Conservation (phyloP, 306 rosid genomes). For the Castanea sativa region DNA sequence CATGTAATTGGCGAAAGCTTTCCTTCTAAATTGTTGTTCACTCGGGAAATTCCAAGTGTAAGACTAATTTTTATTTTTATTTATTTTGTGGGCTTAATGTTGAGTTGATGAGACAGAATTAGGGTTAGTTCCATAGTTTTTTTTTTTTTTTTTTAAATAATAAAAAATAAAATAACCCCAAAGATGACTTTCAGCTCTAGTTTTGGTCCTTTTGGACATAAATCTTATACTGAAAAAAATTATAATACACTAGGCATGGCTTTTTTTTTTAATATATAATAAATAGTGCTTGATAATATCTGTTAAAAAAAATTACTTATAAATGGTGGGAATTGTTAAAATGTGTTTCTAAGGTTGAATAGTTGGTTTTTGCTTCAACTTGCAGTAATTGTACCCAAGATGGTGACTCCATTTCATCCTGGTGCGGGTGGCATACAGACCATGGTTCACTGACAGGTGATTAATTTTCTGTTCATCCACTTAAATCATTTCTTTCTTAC, state of each 20-base stretch:
- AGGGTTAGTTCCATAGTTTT: background rate
- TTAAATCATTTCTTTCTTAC: background rate
- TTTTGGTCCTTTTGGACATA: background rate
- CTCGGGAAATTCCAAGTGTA: background rate
- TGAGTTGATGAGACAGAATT: background rate
- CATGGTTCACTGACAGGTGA: constrained; percentile 97
- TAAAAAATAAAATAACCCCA: no score
- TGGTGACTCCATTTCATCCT: constrained; percentile 60
- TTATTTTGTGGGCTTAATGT: background rate
- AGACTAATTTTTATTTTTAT: background rate
- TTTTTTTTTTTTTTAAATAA: no score
- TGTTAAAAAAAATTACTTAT: constrained; percentile 7
- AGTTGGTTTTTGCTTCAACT: constrained; percentile 21
- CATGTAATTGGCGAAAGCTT: background rate
- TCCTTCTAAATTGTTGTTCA: background rate
- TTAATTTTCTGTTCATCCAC: background rate
- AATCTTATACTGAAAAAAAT: background rate
- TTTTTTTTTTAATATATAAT: background rate
- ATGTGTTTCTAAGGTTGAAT: background rate
- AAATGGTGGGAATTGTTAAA: constrained; percentile 1
- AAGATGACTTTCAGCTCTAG: background rate
- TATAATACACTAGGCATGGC: no score
- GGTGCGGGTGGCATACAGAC: constrained; percentile 99
- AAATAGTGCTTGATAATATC: background rate
- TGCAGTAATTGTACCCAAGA: constrained; percentile 51